A percentile compares a stretch with the other conserved stretches of the same genome.
Evolutionary conservation across 352 stramenopile species (phyloP).

Genomic region (Phytophthora sansomeana): DNA sequence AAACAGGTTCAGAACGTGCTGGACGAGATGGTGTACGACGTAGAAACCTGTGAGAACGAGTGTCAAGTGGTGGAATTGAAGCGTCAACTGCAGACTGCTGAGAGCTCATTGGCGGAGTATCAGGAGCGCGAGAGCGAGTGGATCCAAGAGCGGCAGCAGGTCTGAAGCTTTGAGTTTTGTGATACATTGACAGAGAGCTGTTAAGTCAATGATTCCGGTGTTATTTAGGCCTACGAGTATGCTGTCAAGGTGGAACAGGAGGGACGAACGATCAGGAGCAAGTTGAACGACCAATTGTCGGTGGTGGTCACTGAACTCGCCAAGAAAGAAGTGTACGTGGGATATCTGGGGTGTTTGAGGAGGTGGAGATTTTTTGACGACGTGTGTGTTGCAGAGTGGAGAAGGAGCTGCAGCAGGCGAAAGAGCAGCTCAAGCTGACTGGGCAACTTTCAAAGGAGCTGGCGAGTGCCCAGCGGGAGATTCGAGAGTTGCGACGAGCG

Average conservation of each 20-base stretch:
- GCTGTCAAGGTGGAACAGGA: slow-evolving; percentile 60
- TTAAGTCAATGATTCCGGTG: slow-evolving; percentile 2
- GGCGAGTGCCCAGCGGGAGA: slow-evolving; percentile 72
- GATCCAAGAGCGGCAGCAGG: slow-evolving; percentile 69
- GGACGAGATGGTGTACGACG: slow-evolving; percentile 85
- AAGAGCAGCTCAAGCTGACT: slow-evolving; percentile 63
- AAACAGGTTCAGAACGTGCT: slow-evolving; percentile 69
- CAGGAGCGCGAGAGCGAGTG: slow-evolving; percentile 69
- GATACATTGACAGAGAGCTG: not conserved
- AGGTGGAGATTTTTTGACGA: not conserved
- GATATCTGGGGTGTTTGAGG: not conserved
- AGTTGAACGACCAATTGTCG: slow-evolving; percentile 58
- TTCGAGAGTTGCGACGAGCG: slow-evolving; percentile 71
- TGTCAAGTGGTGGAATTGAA: slow-evolving; percentile 50
- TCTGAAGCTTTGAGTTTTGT: slow-evolving; percentile 19
- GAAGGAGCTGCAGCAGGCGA: slow-evolving; percentile 60
- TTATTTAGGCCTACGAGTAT: slow-evolving; percentile 62
- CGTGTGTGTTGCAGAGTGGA: slow-evolving; percentile 51
- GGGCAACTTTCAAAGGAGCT: slow-evolving; percentile 73
- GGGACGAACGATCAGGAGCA: slow-evolving; percentile 46
- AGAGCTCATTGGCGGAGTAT: slow-evolving; percentile 51
- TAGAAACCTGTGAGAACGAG: slow-evolving; percentile 76
- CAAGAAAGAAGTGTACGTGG: slow-evolving; percentile 70
- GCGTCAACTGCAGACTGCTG: slow-evolving; percentile 42
- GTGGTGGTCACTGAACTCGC: slow-evolving; percentile 64